Conservation (phyloP, 2,329 filamentous ascomycete genomes). For the Arthrobotrys entomopaga region DNA sequence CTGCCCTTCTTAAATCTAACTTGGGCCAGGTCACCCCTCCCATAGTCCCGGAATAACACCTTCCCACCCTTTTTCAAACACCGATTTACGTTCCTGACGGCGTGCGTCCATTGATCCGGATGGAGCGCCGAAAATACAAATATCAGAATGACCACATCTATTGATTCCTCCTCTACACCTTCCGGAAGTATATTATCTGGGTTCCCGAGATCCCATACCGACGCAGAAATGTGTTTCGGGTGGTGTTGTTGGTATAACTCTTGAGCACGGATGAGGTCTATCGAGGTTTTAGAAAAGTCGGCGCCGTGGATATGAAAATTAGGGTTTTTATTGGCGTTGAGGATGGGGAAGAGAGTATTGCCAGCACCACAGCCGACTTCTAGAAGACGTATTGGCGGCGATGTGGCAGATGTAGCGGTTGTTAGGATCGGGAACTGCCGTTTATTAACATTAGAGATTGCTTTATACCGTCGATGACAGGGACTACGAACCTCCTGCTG, state of each 20-base stretch:
- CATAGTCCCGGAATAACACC: constrained; percentile 96
- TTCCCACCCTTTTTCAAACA: constrained; percentile 91
- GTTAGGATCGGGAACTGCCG: constrained; percentile 79
- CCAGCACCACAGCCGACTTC: constrained; percentile 96
- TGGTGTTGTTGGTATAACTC: constrained; percentile 76
- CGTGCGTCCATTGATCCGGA: constrained; percentile 83
- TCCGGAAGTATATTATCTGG: constrained; percentile 72
- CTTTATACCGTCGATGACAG: background rate
- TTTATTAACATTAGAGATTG: background rate
- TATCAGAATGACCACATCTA: constrained; percentile 92
- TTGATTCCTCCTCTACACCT: constrained; percentile 77
- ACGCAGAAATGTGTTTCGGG: constrained; percentile 53
- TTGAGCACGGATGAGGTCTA: constrained; percentile 87
- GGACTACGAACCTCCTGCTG: constrained; percentile 75
- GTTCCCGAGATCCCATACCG: constrained; percentile 80
- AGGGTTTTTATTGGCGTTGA: constrained; percentile 84
- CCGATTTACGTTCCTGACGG: constrained; percentile 81
- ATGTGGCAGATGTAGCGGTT: constrained; percentile 75
- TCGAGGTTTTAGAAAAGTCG: constrained; percentile 94
- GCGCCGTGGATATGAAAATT: constrained; percentile 87
- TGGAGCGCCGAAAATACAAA: constrained; percentile 96
- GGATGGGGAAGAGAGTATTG: constrained; percentile 93
- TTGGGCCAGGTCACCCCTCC: constrained; percentile 92
- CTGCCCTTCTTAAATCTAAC: constrained; percentile 96
- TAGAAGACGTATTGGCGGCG: constrained; percentile 76